Evolutionary conservation across 768 basidiomycete genomes (phyloP).

Genomic region (Mycena capillaripes): DNA sequence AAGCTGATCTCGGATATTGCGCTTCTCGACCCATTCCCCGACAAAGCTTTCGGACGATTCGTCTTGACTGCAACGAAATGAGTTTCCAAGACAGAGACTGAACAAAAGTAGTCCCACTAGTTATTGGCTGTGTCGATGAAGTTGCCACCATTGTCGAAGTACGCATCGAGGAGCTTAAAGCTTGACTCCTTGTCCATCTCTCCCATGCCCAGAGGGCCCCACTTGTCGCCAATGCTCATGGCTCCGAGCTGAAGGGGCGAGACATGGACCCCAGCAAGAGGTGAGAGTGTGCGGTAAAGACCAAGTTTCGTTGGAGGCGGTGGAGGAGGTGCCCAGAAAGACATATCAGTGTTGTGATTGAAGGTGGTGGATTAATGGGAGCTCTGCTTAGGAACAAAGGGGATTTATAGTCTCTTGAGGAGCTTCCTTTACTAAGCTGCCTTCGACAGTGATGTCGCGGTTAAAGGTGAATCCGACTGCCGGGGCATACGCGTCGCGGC

Average conservation of each 20-base stretch:
- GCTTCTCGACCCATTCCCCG: constrained; percentile 65
- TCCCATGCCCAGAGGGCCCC: constrained; percentile 45
- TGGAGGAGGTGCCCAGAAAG: constrained; percentile 16
- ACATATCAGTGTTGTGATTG: neutral
- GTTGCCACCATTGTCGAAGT: constrained; percentile 27
- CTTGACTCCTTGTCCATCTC: constrained; percentile 30
- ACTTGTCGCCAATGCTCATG: constrained; percentile 56
- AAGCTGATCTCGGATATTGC: constrained; percentile 62
- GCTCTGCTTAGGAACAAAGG: too few species aligned
- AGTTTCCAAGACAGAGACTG: too few species aligned
- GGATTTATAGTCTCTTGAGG: too few species aligned
- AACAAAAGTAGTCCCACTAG: constrained; percentile 7
- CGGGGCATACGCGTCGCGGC: too few species aligned
- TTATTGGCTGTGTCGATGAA: constrained; percentile 34
- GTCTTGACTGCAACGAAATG: constrained; percentile 57
- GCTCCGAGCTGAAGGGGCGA: constrained; percentile 57
- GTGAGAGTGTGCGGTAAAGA: constrained; percentile 48
- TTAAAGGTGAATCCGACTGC: too few species aligned
- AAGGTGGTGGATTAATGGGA: too few species aligned
- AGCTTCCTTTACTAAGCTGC: too few species aligned
- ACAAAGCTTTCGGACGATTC: constrained; percentile 67
- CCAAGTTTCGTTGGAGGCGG: constrained; percentile 47
- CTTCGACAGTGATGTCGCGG: too few species aligned
- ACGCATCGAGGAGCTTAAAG: constrained; percentile 31
- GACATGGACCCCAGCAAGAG: constrained; percentile 52